phyloP scores from a whole-genome alignment of 2,329 filamentous ascomycete species.

The Nemania sp. region DNA sequence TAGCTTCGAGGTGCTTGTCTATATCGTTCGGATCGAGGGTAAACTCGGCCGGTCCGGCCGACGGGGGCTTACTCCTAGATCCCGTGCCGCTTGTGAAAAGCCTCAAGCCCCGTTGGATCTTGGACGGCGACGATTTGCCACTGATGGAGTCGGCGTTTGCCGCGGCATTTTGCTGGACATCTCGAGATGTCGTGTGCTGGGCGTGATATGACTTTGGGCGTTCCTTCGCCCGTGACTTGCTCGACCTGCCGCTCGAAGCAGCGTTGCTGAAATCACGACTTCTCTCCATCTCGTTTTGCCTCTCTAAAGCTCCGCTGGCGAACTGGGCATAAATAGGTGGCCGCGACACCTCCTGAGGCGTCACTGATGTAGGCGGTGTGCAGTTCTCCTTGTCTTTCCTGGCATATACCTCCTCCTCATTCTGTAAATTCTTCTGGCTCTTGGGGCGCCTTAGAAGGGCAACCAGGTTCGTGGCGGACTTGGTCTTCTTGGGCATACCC shows the following conservation, averaged over 20 bases:
- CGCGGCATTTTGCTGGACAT: constrained; percentile 24
- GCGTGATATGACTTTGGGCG: constrained; percentile 58
- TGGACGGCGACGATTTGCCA: constrained; percentile 37
- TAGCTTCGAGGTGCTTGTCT: constrained; percentile 61
- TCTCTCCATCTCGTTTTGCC: constrained; percentile 27
- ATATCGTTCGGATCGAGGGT: constrained; percentile 59
- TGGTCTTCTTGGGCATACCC: constrained; percentile 72
- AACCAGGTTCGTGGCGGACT: constrained; percentile 82
- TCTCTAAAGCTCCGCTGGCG: constrained; percentile 45
- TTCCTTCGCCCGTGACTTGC: constrained; percentile 43
- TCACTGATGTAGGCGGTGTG: constrained; percentile 59
- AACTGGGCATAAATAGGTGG: constrained; percentile 86
- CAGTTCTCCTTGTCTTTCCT: constrained; percentile 82
- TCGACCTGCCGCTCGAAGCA: constrained; percentile 30
- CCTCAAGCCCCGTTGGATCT: constrained; percentile 49
- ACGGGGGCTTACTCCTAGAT: constrained; percentile 46
- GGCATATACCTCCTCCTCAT: constrained; percentile 56
- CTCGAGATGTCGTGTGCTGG: constrained; percentile 35
- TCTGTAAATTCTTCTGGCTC: constrained; percentile 70
- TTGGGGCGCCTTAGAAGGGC: constrained; percentile 75
- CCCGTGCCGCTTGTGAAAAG: constrained; percentile 46
- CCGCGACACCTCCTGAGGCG: constrained; percentile 48
- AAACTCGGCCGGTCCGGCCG: constrained; percentile 53
- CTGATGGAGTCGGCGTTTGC: constrained; percentile 30
- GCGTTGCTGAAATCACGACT: constrained; percentile 21